phyloP scores from a whole-genome alignment of 2,329 filamentous ascomycete species.

The Talaromyces sp. region DNA sequence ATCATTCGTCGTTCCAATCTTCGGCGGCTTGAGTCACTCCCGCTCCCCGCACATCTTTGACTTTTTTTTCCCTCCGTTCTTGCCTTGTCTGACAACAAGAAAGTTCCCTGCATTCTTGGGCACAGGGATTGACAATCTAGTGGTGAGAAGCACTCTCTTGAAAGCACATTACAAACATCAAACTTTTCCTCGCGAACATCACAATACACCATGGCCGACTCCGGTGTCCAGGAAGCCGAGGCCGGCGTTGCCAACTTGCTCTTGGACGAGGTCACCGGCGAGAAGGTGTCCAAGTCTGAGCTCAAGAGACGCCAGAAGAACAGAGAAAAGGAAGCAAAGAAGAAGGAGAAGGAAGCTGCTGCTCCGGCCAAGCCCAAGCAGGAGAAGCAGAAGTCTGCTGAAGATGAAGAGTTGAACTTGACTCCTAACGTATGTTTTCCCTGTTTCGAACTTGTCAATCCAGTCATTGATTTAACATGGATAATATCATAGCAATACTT shows the following conservation, averaged over 20 bases:
- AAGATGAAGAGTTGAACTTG: constrained; percentile 69
- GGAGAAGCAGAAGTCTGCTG: constrained; percentile 60
- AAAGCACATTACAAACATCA: neutral
- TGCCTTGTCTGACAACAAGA: neutral
- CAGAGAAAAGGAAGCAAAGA: constrained; percentile 81
- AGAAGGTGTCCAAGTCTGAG: constrained; percentile 78
- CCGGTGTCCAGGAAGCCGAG: constrained; percentile 48
- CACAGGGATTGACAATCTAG: neutral
- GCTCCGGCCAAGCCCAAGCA: constrained; percentile 61
- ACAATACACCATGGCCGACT: constrained; percentile 38
- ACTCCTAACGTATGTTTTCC: constrained; percentile 62
- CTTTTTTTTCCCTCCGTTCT: constrained; percentile 15
- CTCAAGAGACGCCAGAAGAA: constrained; percentile 96
- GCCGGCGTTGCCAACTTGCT: constrained; percentile 67
- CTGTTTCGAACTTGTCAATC: neutral
- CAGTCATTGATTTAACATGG: neutral
- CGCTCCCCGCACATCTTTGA: constrained; percentile 20
- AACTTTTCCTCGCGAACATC: neutral
- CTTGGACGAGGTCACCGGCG: constrained; percentile 90
- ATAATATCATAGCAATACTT: constrained; percentile 71
- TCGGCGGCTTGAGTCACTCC: constrained; percentile 15
- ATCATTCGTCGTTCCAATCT: constrained; percentile 16
- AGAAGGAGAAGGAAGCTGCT: constrained; percentile 77
- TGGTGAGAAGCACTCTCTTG: neutral
- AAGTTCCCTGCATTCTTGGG: neutral